A percentile compares a stretch with the other conserved stretches of the same genome.
phyloP scores from a whole-genome alignment of 2,329 filamentous ascomycete species.

The Cadophora sp. region DNA sequence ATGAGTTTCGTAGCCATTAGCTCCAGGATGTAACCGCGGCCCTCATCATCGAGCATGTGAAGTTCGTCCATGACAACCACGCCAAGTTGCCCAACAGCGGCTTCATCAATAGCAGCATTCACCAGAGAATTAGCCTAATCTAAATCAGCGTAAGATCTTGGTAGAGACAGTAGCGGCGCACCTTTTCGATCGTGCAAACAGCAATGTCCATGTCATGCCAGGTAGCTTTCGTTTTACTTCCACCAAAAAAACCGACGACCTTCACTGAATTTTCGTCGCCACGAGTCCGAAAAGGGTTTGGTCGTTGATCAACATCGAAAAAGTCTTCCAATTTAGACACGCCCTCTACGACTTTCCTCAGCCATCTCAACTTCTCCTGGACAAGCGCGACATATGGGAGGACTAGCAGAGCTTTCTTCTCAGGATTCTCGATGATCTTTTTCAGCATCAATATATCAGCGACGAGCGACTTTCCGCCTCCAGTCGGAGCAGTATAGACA shows the following conservation, averaged over 20 bases:
- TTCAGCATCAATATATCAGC: slow-evolving; percentile 77
- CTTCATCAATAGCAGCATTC: slow-evolving; percentile 76
- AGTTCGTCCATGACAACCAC: slow-evolving; percentile 78
- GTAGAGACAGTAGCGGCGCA: slow-evolving; percentile 35
- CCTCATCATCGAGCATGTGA: slow-evolving; percentile 82
- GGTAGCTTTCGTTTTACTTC: slow-evolving; percentile 68
- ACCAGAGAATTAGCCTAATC: slow-evolving; percentile 74
- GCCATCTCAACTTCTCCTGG: slow-evolving; percentile 79
- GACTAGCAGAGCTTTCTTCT: slow-evolving; percentile 73
- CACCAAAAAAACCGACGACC: slow-evolving; percentile 77
- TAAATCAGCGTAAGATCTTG: slow-evolving; percentile 15
- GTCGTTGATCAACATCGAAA: slow-evolving; percentile 28
- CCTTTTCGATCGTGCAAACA: slow-evolving; percentile 82
- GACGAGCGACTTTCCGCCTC: slow-evolving; percentile 79
- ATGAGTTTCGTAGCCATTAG: slow-evolving; percentile 27
- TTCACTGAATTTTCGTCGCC: slow-evolving; percentile 65
- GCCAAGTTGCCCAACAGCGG: slow-evolving; percentile 65
- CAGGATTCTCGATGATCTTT: slow-evolving; percentile 66
- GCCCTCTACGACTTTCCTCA: slow-evolving; percentile 69
- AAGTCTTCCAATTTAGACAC: slow-evolving; percentile 49
- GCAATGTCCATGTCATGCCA: slow-evolving; percentile 81
- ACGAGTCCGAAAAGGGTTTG: slow-evolving; percentile 58
- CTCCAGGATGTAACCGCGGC: slow-evolving; percentile 79
- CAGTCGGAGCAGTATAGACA: slow-evolving; percentile 81
- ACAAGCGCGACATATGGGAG: slow-evolving; percentile 81